Evolutionary conservation across 441 rosid species (phyloP).

Genomic region (Corymbia calophylla): DNA sequence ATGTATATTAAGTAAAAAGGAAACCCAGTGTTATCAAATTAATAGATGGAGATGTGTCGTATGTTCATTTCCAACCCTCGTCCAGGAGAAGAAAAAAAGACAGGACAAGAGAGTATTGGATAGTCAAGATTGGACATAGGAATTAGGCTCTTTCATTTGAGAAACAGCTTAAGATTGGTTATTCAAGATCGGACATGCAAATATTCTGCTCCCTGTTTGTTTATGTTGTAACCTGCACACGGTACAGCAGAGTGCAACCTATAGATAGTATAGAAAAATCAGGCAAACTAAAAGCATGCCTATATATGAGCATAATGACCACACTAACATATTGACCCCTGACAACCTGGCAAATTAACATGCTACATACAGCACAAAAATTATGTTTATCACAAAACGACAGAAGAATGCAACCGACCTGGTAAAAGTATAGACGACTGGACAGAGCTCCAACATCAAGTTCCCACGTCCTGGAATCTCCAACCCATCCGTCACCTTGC

Average conservation of each 20-base stretch:
- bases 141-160: not conserved
- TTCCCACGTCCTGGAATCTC: conserved; percentile 57
- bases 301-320: not conserved
- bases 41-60: not conserved
- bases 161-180: not conserved
- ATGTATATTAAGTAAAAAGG: not conserved
- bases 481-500: conserved; percentile 64
- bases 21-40: not conserved
- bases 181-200: not conserved
- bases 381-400: not conserved
- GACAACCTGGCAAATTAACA: not conserved
- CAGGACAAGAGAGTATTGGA: not conserved
- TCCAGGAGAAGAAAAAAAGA: not conserved
- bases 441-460: conserved; percentile 62
- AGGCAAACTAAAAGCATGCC: not conserved
- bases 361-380: not conserved
- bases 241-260: not conserved
- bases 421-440: conserved; percentile 62
- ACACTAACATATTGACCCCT: not conserved
- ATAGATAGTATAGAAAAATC: not conserved
- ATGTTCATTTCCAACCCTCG: not conserved
- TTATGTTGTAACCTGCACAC: not conserved
- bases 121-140: not conserved
- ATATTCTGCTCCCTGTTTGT: not conserved
- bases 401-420: conserved; percentile 18